A percentile compares a stretch with the other conserved stretches of the same genome.
Evolutionary conservation across 23 red algal species (phyloP).

Genomic region (Gracilaria domingensis): DNA sequence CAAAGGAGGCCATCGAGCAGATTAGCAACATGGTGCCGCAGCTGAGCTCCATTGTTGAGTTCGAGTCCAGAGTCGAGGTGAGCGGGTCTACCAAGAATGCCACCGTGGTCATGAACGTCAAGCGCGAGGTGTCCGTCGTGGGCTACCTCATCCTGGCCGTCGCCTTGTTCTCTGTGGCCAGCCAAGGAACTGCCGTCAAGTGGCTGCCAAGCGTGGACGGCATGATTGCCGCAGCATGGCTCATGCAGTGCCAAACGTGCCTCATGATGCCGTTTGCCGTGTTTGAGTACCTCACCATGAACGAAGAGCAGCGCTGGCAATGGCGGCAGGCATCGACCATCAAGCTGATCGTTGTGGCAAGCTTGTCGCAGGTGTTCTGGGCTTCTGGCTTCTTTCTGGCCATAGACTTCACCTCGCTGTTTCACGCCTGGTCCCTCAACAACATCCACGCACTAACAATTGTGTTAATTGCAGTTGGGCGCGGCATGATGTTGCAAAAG

Average conservation of each 20-base stretch:
- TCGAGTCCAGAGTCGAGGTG: conserved; percentile 17
- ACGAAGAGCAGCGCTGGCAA: conserved; percentile 24
- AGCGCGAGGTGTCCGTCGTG: conserved; percentile 15
- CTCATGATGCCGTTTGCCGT: conserved; percentile 53
- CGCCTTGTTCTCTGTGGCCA: conserved; percentile 47
- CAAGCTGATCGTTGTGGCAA: conserved; percentile 25
- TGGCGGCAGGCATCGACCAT: conserved; percentile 1
- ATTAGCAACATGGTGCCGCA: conserved; percentile 31
- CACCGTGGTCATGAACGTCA: conserved; percentile 57
- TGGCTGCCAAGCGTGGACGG: conserved; percentile 69
- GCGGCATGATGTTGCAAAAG: background rate
- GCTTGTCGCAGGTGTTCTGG: conserved; percentile 58
- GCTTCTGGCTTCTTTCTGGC: conserved; percentile 62
- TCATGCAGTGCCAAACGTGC: conserved; percentile 44
- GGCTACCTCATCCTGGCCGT: conserved; percentile 65
- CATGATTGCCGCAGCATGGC: conserved; percentile 48
- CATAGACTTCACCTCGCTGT: conserved; percentile 60
- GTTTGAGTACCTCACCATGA: conserved; percentile 38
- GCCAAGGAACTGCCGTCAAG: conserved; percentile 54
- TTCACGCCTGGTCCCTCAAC: conserved; percentile 63
- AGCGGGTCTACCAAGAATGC: conserved; percentile 37
- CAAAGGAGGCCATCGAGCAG: conserved; percentile 17
- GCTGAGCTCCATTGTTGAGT: conserved; percentile 23
- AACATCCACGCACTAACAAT: conserved; percentile 60
- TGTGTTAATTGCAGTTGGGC: conserved; percentile 43